Conservation (phyloP, 108 stramenopile species). For the Mediolabrus comicus region DNA sequence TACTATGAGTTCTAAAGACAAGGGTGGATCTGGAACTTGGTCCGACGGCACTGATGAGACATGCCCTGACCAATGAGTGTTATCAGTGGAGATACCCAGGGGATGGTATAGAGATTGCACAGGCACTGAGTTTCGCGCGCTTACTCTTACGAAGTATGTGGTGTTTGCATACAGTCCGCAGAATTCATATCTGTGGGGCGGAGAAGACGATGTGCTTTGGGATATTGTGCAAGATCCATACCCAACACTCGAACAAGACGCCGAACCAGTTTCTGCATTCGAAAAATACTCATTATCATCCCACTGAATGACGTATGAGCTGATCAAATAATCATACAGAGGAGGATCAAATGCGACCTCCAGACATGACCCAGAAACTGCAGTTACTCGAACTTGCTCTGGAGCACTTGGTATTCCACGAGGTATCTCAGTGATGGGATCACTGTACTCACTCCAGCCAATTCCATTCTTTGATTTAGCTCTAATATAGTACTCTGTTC, state of each 20-base stretch:
- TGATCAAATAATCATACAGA: slow-evolving; percentile 47
- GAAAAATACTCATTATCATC: slow-evolving; percentile 54
- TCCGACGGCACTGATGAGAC: slow-evolving; percentile 42
- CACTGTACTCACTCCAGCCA: slow-evolving; percentile 46
- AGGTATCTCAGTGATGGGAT: slow-evolving; percentile 24
- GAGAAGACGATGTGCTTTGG: slow-evolving; percentile 37
- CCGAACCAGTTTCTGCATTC: slow-evolving; percentile 24
- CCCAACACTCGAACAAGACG: slow-evolving; percentile 45
- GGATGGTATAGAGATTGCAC: slow-evolving; percentile 49
- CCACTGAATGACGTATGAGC: slow-evolving; percentile 71
- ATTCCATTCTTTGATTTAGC: slow-evolving; percentile 53
- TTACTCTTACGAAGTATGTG: slow-evolving; percentile 65
- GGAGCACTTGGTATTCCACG: slow-evolving; percentile 37
- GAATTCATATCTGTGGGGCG: slow-evolving; percentile 52
- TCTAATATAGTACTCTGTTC: slow-evolving; percentile 58
- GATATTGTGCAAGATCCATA: slow-evolving; percentile 57
- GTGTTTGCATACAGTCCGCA: slow-evolving; percentile 47
- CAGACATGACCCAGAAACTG: slow-evolving; percentile 28
- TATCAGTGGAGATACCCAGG: slow-evolving; percentile 49
- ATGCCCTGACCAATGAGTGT: slow-evolving; percentile 53
- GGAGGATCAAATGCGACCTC: slow-evolving; percentile 64
- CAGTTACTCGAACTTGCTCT: slow-evolving; percentile 23
- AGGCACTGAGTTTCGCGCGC: slow-evolving; percentile 61
- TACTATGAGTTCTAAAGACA: slow-evolving; percentile 35
- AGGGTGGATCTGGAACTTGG: slow-evolving; percentile 64